Evolutionary conservation across 805 yeast species (phyloP).

Genomic region (Metschnikowia hibisci): DNA sequence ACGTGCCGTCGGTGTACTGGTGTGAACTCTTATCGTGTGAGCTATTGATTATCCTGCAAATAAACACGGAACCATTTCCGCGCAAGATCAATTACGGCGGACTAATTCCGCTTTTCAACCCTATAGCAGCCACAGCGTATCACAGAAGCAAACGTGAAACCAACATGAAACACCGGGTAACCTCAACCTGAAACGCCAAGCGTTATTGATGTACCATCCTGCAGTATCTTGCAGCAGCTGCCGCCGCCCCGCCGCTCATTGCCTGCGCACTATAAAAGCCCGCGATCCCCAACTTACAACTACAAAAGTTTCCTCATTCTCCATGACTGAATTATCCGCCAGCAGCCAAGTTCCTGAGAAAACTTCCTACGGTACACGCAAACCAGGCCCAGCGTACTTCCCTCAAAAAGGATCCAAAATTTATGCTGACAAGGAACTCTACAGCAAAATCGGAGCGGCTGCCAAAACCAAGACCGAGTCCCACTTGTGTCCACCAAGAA

Average conservation of each 20-base stretch:
- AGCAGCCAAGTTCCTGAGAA: constrained; percentile 28
- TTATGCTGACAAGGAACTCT: constrained; percentile 47
- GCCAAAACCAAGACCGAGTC: constrained; percentile 41
- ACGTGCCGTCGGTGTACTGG: too few relatives aligned
- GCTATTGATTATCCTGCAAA: too few relatives aligned
- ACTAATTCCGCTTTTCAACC: too few relatives aligned
- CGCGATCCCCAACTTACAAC: not conserved
- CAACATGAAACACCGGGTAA: too few relatives aligned
- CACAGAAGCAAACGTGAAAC: too few relatives aligned
- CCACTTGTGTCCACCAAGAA: constrained; percentile 47
- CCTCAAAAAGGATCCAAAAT: constrained; percentile 53
- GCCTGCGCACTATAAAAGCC: not conserved
- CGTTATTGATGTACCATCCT: too few relatives aligned
- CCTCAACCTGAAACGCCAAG: too few relatives aligned
- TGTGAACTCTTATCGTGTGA: too few relatives aligned
- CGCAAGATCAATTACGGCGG: too few relatives aligned
- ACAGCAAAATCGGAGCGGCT: constrained; percentile 42
- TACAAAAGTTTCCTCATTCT: not conserved
- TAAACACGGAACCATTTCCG: too few relatives aligned
- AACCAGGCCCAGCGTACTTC: constrained; percentile 54
- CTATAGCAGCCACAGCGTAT: too few relatives aligned
- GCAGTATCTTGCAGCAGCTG: not conserved
- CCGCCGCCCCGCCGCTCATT: too few relatives aligned
- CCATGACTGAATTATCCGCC: constrained; percentile 8
- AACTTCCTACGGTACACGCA: constrained; percentile 33